Conservation (phyloP, 2,329 filamentous ascomycete species). For the Sarocladium oryzae region DNA sequence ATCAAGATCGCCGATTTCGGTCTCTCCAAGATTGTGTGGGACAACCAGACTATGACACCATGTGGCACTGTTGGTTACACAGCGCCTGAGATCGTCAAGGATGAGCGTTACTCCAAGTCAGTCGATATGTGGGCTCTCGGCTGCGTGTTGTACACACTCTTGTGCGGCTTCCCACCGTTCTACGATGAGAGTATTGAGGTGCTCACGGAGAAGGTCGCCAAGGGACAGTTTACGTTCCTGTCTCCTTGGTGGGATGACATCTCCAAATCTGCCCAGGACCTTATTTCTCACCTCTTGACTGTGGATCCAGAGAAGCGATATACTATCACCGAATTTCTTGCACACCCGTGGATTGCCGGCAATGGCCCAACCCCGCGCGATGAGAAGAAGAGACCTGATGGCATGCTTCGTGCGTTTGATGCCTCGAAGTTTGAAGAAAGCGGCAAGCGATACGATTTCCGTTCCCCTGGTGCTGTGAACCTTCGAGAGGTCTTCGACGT, state of each 20-base stretch:
- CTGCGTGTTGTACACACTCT: slow-evolving; percentile 91
- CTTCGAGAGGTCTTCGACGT: slow-evolving; percentile 97
- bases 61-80: slow-evolving; percentile 98
- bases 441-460: slow-evolving; percentile 79
- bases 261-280: slow-evolving; percentile 86
- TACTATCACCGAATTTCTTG: slow-evolving; percentile 85
- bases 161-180: slow-evolving; percentile 97
- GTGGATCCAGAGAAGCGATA: slow-evolving; percentile 95
- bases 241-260: slow-evolving; percentile 99
- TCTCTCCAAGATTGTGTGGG: slow-evolving; percentile 96
- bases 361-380: slow-evolving; percentile 51
- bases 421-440: slow-evolving; percentile 44
- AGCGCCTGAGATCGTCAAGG: slow-evolving; percentile 96
- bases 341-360: slow-evolving; percentile 86
- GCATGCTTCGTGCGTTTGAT: slow-evolving; percentile 48
- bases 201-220: slow-evolving; percentile 93
- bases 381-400: slow-evolving; percentile 48
- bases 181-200: slow-evolving; percentile 98
- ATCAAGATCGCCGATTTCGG: slow-evolving; percentile 99
- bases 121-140: slow-evolving; percentile 99
- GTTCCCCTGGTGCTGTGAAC: slow-evolving; percentile 90
- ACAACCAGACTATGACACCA: slow-evolving; percentile 97
- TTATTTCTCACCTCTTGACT: slow-evolving; percentile 87
- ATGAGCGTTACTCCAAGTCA: slow-evolving; percentile 96
- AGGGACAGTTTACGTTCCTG: slow-evolving; percentile 93